Evolutionary conservation across 108 stramenopile species (phyloP), one percentile per base, ranked within the genome.

Genomic region (Cyclotella baltica): DNA sequence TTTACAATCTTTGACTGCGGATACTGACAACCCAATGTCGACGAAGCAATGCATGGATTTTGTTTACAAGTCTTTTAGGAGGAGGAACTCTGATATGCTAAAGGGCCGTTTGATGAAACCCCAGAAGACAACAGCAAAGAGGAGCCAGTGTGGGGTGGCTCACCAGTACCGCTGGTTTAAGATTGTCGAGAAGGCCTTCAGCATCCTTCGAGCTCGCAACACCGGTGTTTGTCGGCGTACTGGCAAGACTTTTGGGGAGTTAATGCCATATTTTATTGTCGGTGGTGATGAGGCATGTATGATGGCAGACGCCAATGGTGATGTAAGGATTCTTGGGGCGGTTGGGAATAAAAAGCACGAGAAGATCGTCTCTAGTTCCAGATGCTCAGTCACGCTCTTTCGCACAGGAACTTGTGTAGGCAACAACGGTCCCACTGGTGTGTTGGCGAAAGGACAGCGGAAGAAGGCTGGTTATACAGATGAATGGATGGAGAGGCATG

Each of bases 91-190:
- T 4, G 20, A 53, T 4, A 8, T 13, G 4, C 11, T 53, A 4
- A 53, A 53, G 52, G 4, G 19, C 52, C 4, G n/a, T 16, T 20
- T 53, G 52, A 20, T 53, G 52, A 65, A 56, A 38, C 35, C 38
- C 0, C 78, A 80, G 31, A 50, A 31, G 40, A 80, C 63, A 3
- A 73, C 72, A 0, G 73, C 38, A 5, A 62, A 80, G 4, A 1
- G 63, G 23, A 73, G 59, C 0, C 48, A 64, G 4, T 62, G 65
- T 19, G 59, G 46, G 13, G 16, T 73, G 9, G 33, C 70, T 5
- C 72, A 80, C 23, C 72, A 80, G 31, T 80, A 64, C 23, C 46
- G 78, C 20, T 80, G 78, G 78, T 70, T 72, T 22, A 31, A n/a
- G 10, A 0, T 33, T 23, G 70, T 65, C 0, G 64, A 67, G 4